These are phyloP conservation scores for Logfia minima DNA, from an alignment of 129 eudicot genomes.

Conservation along the genomic window DNA sequence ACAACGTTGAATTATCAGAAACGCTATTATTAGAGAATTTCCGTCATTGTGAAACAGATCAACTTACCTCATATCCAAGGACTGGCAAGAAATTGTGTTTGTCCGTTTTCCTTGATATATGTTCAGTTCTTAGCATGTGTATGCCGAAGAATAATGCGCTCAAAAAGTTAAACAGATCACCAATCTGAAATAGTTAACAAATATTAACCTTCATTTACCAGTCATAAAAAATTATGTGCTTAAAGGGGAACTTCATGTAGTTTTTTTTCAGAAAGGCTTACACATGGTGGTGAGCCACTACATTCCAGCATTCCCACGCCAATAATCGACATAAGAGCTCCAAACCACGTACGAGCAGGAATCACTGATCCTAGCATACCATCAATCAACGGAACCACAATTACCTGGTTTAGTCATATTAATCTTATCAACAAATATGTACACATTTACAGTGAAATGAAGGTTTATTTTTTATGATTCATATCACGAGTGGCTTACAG, in stretches of 20 bases:
- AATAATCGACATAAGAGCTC: constrained; percentile 70
- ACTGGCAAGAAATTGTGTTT: constrained; percentile 72
- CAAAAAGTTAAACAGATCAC: constrained; percentile 72
- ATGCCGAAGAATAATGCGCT: constrained; percentile 85
- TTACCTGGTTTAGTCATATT: constrained; percentile 50
- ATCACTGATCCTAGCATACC: constrained; percentile 74
- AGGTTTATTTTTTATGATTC: neutral
- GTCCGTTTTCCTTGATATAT: constrained; percentile 59
- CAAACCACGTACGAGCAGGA: constrained; percentile 87
- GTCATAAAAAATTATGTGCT: neutral
- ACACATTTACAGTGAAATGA: neutral
- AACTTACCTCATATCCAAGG: constrained; percentile 79
- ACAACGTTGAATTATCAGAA: too few species aligned
- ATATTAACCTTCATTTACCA: neutral
- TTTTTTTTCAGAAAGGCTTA: constrained; percentile 25
- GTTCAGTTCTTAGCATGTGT: constrained; percentile 89
- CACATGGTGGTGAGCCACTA: constrained; percentile 91
- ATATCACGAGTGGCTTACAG: constrained; percentile 50
- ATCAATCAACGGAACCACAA: constrained; percentile 90
- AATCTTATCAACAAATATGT: constrained; percentile 15
- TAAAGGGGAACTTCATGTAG: too few species aligned
- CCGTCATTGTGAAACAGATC: neutral
- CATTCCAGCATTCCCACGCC: constrained; percentile 91
- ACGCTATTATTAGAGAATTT: too few species aligned
- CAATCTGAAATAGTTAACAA: constrained; percentile 43